Percentiles rank a stretch among this genome's conserved stretches.
These are phyloP conservation scores for Lasiosphaeriaceae sp. DNA, from an alignment of 495 filamentous ascomycete genomes.

Conservation along the genomic window DNA sequence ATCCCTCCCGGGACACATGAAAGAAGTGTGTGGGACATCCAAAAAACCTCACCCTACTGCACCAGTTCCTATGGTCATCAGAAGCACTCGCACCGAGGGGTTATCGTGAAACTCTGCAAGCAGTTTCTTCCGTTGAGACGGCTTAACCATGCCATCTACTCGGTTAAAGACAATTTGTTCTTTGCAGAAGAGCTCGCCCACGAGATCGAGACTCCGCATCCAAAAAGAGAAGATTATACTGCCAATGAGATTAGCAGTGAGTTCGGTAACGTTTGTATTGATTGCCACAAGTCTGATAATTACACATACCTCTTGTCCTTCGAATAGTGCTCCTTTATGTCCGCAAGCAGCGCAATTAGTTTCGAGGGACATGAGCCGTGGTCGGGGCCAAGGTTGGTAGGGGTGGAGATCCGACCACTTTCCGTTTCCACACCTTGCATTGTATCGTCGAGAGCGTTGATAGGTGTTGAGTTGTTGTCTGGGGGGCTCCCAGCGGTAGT, in stretches of 20 bases:
- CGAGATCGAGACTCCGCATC: slow-evolving; percentile 38
- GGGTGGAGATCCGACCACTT: not conserved
- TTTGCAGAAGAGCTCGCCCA: slow-evolving; percentile 15
- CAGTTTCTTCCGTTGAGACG: slow-evolving; percentile 20
- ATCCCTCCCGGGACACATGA: too few relatives aligned
- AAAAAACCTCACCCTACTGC: slow-evolving; percentile 39
- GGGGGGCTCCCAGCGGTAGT: too few relatives aligned
- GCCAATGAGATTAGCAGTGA: not conserved
- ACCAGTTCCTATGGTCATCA: slow-evolving; percentile 45
- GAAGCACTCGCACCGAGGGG: slow-evolving; percentile 23
- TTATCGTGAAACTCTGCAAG: slow-evolving; percentile 27
- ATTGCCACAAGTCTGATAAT: too few relatives aligned
- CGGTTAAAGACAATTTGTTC: slow-evolving; percentile 23
- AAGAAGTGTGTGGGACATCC: too few relatives aligned
- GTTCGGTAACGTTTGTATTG: not conserved
- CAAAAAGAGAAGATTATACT: slow-evolving; percentile 49
- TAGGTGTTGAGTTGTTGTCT: too few relatives aligned
- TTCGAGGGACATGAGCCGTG: not conserved
- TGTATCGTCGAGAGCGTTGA: not conserved
- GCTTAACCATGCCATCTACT: slow-evolving; percentile 30
- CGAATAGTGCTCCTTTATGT: not conserved
- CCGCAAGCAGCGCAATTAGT: not conserved
- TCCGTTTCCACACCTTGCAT: not conserved
- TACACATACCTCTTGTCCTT: slow-evolving; percentile 5
- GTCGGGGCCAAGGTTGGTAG: not conserved